These are phyloP conservation scores for Luvunga scandens DNA, from an alignment of 345 rosid species.

Conservation along the genomic window DNA sequence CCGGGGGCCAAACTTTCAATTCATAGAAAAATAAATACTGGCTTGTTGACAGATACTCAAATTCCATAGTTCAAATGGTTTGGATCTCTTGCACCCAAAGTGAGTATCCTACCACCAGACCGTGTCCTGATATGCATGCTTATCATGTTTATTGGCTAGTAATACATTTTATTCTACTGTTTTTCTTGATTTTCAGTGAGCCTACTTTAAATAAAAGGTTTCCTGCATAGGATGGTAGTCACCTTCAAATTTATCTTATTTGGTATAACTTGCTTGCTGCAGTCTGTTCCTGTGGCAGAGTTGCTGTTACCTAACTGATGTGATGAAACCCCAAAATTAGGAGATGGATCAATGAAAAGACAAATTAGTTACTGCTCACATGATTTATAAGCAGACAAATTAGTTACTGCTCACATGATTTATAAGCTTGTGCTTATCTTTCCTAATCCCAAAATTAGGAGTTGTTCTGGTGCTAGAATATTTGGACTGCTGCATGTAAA, in stretches of 20 bases:
- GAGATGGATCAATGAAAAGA: too few relatives aligned
- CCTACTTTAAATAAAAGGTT: background rate
- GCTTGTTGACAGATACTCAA: background rate
- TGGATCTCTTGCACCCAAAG: slow-evolving; percentile 67
- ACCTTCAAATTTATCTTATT: too few relatives aligned
- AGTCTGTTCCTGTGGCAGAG: background rate
- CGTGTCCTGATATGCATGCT: background rate
- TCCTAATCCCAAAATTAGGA: too few relatives aligned
- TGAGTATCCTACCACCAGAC: background rate
- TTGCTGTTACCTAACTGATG: too few relatives aligned
- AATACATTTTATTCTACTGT: background rate
- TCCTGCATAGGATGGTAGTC: too few relatives aligned
- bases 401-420: too few relatives aligned
- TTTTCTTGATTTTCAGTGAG: background rate
- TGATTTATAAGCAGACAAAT: too few relatives aligned
- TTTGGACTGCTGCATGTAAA: too few relatives aligned
- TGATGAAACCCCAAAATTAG: too few relatives aligned
- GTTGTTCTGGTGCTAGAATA: too few relatives aligned
- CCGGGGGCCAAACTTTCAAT: background rate
- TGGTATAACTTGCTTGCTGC: background rate
- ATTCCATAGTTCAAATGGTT: slow-evolving; percentile 17
- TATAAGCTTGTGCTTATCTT: too few relatives aligned
- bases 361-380: too few relatives aligned
- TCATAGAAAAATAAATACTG: background rate
- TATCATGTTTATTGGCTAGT: background rate